Percentiles rank a stretch among this genome's conserved stretches.
Evolutionary conservation across 352 stramenopile species (phyloP).

Genomic region (Phytophthora aleatoria): DNA sequence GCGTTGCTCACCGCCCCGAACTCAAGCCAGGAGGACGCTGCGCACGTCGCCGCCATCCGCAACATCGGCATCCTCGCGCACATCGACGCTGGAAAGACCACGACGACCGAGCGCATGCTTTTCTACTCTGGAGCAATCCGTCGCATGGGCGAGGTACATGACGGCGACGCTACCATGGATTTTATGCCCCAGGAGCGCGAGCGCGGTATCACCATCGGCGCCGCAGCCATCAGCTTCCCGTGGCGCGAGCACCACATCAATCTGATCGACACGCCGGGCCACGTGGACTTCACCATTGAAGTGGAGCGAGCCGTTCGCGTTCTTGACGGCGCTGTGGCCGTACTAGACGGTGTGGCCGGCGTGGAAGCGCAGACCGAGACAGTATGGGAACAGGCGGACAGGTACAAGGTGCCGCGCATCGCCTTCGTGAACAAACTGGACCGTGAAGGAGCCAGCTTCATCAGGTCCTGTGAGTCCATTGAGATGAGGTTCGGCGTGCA

Average conservation of each 20-base stretch:
- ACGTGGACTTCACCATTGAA: slow-evolving; percentile 99
- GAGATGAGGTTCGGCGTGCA: slow-evolving; percentile 63
- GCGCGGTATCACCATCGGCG: slow-evolving; percentile 98
- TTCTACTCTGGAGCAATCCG: slow-evolving; percentile 93
- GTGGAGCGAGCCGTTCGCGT: slow-evolving; percentile 97
- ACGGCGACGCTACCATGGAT: slow-evolving; percentile 82
- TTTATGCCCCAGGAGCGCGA: slow-evolving; percentile 95
- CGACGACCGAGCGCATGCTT: slow-evolving; percentile 98
- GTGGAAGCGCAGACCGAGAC: slow-evolving; percentile 93
- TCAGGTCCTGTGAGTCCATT: slow-evolving; percentile 81
- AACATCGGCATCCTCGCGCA: slow-evolving; percentile 99
- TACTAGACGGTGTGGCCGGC: slow-evolving; percentile 97
- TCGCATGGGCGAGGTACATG: slow-evolving; percentile 78
- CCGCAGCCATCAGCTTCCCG: slow-evolving; percentile 94
- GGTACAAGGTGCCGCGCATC: slow-evolving; percentile 89
- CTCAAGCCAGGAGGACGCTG: slow-evolving; percentile 21
- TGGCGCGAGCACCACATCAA: slow-evolving; percentile 97
- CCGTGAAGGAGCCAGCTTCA: slow-evolving; percentile 94
- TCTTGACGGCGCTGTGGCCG: slow-evolving; percentile 96
- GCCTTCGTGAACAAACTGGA: slow-evolving; percentile 98
- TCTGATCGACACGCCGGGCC: slow-evolving; percentile 97
- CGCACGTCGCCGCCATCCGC: slow-evolving; percentile 57
- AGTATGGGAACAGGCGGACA: slow-evolving; percentile 82
- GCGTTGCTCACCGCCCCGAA: slow-evolving; percentile 14
- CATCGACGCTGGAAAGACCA: slow-evolving; percentile 99